phyloP scores from a whole-genome alignment of 345 rosid genomes.

The Lepidium didymum region DNA sequence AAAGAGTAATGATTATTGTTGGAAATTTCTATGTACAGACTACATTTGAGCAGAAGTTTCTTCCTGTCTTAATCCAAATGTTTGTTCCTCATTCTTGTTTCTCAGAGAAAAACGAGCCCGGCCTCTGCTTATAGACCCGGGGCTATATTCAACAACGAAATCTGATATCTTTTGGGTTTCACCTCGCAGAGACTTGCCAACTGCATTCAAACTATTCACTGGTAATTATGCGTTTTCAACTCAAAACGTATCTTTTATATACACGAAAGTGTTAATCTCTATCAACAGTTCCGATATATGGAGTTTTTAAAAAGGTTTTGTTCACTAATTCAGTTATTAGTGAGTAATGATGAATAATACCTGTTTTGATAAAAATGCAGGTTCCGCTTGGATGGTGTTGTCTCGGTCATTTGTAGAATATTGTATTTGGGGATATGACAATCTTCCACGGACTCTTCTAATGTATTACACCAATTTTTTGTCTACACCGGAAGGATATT shows the following conservation, averaged over 20 bases:
- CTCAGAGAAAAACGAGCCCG: conserved; percentile 83
- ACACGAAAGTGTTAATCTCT: not conserved
- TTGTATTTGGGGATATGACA: conserved; percentile 33
- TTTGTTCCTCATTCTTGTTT: not conserved
- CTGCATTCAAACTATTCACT: conserved; percentile 82
- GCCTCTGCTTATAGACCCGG: conserved; percentile 97
- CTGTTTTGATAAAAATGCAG: conserved; percentile 13
- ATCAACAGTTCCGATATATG: no score
- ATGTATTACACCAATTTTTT: conserved; percentile 38
- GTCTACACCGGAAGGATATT: conserved; percentile 41
- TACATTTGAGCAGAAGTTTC: not conserved
- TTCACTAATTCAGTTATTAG: not conserved
- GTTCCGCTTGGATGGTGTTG: conserved; percentile 38
- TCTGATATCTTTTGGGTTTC: conserved; percentile 73
- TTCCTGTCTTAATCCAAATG: not conserved
- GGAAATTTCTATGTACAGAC: not conserved
- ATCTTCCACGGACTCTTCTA: conserved; percentile 27
- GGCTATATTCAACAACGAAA: conserved; percentile 69
- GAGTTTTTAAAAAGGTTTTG: not conserved
- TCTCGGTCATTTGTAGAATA: conserved; percentile 21
- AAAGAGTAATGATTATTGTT: conserved; percentile 52
- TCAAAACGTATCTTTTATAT: not conserved
- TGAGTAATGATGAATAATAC: not conserved
- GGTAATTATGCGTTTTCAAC: conserved; percentile 34
- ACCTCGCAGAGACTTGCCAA: conserved; percentile 72